phyloP scores from a whole-genome alignment of 2,329 filamentous ascomycete genomes.

The Apiospora phragmitis region DNA sequence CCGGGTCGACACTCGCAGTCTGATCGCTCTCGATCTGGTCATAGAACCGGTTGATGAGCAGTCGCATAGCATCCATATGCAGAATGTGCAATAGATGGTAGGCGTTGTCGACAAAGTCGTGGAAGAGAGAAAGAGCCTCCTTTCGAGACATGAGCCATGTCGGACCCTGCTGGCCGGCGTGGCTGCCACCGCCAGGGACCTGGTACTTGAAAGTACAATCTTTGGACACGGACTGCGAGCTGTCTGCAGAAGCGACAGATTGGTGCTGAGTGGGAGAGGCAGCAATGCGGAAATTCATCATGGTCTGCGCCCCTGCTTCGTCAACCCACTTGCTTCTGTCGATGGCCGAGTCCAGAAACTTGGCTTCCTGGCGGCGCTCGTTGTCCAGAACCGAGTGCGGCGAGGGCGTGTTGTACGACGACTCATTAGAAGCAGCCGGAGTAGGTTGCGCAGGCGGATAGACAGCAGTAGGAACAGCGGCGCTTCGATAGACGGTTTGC shows the following conservation, averaged over 20 bases:
- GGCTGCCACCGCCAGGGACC: not conserved
- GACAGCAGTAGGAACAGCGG: not conserved
- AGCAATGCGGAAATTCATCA: conserved; percentile 12
- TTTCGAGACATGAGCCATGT: conserved; percentile 22
- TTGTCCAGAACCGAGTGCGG: conserved; percentile 10
- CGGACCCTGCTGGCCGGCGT: not conserved
- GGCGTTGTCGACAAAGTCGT: conserved; percentile 28
- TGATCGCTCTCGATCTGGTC: conserved; percentile 11
- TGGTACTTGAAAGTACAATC: not conserved
- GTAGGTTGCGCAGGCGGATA: not conserved
- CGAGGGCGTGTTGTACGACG: not conserved
- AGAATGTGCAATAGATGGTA: conserved; percentile 27
- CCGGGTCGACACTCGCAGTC: conserved; percentile 17
- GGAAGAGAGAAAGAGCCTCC: conserved; percentile 27
- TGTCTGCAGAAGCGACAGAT: too few relatives aligned
- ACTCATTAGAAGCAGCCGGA: not conserved
- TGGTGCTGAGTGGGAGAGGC: not conserved
- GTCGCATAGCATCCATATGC: conserved; percentile 25
- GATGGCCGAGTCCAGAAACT: conserved; percentile 17
- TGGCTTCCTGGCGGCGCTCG: conserved; percentile 19
- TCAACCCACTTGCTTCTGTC: not conserved
- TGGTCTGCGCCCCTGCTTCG: not conserved
- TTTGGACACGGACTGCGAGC: too few relatives aligned
- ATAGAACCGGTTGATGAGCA: conserved; percentile 23
- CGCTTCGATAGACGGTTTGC: conserved; percentile 26